Evolutionary conservation across 306 rosid species (phyloP).

Genomic region (Gynostemma pentaphyllum): DNA sequence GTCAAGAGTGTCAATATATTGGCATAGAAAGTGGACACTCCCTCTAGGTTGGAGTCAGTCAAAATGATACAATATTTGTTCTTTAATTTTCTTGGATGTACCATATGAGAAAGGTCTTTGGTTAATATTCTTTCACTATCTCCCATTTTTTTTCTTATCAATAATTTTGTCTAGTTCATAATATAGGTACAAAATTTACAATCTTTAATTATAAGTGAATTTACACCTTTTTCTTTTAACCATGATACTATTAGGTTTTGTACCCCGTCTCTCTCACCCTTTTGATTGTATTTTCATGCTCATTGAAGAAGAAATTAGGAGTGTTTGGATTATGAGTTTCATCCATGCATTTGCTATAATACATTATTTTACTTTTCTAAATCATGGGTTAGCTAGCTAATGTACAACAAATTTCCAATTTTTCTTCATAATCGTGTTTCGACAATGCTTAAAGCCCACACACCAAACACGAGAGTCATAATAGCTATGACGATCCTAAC

Average conservation of each 20-base stretch:
- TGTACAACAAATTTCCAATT: no score
- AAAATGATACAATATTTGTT: constrained; percentile 22
- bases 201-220: background rate
- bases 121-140: constrained; percentile 24
- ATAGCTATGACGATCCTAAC: no score
- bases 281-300: background rate
- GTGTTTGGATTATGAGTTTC: no score
- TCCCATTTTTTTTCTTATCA: constrained; percentile 6
- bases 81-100: constrained; percentile 14
- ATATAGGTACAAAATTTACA: background rate
- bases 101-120: constrained; percentile 22
- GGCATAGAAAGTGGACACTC: constrained; percentile 93
- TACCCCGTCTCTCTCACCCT: background rate
- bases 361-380: no score
- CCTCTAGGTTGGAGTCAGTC: constrained; percentile 55
- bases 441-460: no score
- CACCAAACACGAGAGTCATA: no score
- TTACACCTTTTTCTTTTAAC: background rate
- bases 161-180: constrained; percentile 1
- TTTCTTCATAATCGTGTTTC: no score
- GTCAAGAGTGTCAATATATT: constrained; percentile 92
- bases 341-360: no score
- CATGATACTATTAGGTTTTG: background rate
- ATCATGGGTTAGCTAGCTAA: no score
- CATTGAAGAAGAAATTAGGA: no score